phyloP scores from a whole-genome alignment of 192 early-diverging fungal genomes.

The Umbelopsis vinacea region DNA sequence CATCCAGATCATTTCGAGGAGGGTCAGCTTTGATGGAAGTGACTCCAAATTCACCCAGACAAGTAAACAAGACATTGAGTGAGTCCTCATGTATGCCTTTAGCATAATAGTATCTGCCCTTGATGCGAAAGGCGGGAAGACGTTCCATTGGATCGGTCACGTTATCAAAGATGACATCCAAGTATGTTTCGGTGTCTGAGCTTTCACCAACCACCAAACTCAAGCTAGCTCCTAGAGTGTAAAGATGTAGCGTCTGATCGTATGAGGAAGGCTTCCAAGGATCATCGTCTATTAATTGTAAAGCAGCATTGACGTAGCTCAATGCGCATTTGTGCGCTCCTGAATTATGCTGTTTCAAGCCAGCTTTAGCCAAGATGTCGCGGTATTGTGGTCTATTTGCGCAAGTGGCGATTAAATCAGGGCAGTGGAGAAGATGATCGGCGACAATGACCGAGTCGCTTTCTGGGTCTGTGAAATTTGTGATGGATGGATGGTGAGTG shows the following conservation, averaged over 20 bases:
- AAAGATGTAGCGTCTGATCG: constrained; percentile 19
- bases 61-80: constrained; percentile 3
- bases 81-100: constrained; percentile 33
- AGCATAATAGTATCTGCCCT: constrained; percentile 30
- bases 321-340: constrained; percentile 37
- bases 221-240: constrained; percentile 24
- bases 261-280: constrained; percentile 24
- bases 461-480: neutral
- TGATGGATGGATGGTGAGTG: neutral
- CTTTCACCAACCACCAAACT: constrained; percentile 34
- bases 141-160: constrained; percentile 31
- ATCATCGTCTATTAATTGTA: constrained; percentile 5
- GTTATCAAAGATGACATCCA: constrained; percentile 29
- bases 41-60: constrained; percentile 31
- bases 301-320: constrained; percentile 26
- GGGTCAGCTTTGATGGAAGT: constrained; percentile 7
- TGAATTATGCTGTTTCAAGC: constrained; percentile 24
- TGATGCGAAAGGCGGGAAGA: constrained; percentile 27
- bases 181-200: constrained; percentile 19
- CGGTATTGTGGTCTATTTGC: constrained; percentile 23
- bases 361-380: constrained; percentile 29
- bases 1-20: constrained; percentile 5
- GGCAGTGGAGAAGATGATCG: constrained; percentile 37
- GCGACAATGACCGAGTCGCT: constrained; percentile 27
- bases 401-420: constrained; percentile 11